Percentiles rank a stretch among this genome's conserved stretches.
Evolutionary conservation across 305 asterid genomes (phyloP).

Genomic region (Fraxinus albicans): DNA sequence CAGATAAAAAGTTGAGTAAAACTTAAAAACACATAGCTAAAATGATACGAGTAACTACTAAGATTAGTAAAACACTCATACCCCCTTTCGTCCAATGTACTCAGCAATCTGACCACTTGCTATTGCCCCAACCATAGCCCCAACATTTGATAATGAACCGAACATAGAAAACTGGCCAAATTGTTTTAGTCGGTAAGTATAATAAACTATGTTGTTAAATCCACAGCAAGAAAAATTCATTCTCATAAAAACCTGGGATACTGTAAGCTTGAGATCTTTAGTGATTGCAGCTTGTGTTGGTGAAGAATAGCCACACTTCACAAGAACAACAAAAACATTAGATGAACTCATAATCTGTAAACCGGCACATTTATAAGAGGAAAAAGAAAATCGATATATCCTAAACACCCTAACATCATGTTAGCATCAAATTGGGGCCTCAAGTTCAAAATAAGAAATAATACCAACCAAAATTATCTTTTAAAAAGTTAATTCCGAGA

Average conservation of each 20-base stretch:
- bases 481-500: background rate
- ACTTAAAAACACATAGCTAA: background rate
- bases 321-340: constrained; percentile 26
- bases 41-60: background rate
- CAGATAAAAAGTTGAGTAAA: background rate
- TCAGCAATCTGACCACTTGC: constrained; percentile 96
- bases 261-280: constrained; percentile 67
- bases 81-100: constrained; percentile 96
- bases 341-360: background rate
- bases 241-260: constrained; percentile 66
- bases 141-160: constrained; percentile 88
- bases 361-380: background rate
- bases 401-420: background rate
- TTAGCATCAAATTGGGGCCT: background rate
- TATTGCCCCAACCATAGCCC: constrained; percentile 98
- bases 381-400: background rate
- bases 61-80: constrained; percentile 21
- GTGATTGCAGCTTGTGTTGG: constrained; percentile 75
- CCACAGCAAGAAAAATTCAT: constrained; percentile 4
- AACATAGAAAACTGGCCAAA: constrained; percentile 72
- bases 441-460: background rate
- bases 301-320: constrained; percentile 83
- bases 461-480: background rate
- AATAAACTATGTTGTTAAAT: constrained; percentile 3
- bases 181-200: constrained; percentile 21